Percentiles rank a stretch among this genome's conserved stretches.
Evolutionary conservation across 345 rosid genomes (phyloP).

Genomic region (Abelmoschus esculentus): DNA sequence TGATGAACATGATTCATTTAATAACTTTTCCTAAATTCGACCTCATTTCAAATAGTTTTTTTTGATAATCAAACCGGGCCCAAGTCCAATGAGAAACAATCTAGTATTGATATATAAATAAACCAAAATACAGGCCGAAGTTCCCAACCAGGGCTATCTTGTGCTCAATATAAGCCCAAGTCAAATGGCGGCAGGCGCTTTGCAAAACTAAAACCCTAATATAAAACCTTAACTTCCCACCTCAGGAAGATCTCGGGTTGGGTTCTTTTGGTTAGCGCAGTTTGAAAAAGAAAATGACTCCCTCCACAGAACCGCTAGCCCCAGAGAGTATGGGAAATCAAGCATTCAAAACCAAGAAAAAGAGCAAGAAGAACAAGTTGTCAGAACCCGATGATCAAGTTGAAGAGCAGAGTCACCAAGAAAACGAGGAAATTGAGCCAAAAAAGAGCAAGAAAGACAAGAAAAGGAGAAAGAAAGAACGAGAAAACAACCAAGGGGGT

Average conservation of each 20-base stretch:
- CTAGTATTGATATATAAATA: too few species aligned
- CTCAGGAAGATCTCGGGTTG: neutral
- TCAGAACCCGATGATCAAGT: constrained; percentile 12
- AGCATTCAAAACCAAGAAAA: constrained; percentile 15
- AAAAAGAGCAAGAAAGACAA: constrained; percentile 32
- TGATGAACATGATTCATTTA: too few species aligned
- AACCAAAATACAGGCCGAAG: too few species aligned
- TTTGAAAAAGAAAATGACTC: neutral
- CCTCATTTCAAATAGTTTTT: too few species aligned
- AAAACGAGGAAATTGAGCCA: constrained; percentile 17
- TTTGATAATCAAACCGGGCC: too few species aligned
- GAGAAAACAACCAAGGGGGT: constrained; percentile 13
- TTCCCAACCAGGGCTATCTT: too few species aligned
- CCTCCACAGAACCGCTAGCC: neutral
- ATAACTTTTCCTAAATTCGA: too few species aligned
- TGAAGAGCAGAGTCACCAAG: constrained; percentile 7
- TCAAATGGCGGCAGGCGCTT: neutral
- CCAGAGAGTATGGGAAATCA: neutral
- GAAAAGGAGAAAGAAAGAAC: constrained; percentile 30
- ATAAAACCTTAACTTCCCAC: neutral
- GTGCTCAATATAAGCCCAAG: neutral
- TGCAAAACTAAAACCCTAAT: neutral
- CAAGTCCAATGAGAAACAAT: too few species aligned
- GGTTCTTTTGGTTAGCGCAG: neutral
- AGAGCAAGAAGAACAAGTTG: constrained; percentile 37